phyloP scores from a whole-genome alignment of 805 yeast species.

The Suhomyces kilbournensis region DNA sequence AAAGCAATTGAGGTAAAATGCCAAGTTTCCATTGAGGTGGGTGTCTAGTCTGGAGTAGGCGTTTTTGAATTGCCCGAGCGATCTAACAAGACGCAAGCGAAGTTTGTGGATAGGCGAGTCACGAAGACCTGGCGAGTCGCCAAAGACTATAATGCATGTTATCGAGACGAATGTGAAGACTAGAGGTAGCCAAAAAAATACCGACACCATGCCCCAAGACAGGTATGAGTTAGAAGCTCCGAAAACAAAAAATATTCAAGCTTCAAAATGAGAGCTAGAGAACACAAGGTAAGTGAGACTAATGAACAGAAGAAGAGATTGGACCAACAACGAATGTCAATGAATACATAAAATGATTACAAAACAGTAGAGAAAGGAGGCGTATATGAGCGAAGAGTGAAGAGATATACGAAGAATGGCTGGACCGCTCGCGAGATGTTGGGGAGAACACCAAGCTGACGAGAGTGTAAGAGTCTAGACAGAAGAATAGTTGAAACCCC shows the following conservation, averaged over 20 bases:
- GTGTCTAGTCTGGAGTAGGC: constrained; percentile 17
- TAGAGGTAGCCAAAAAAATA: background rate
- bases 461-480: too few species aligned
- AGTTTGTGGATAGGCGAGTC: constrained; percentile 31
- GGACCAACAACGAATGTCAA: background rate
- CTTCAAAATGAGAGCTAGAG: too few species aligned
- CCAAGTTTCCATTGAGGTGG: constrained; percentile 19
- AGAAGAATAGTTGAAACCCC: too few species aligned
- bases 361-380: background rate
- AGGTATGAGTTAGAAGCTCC: background rate
- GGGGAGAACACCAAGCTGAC: too few species aligned
- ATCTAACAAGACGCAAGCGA: constrained; percentile 10
- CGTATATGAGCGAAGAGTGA: too few species aligned
- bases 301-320: background rate
- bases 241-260: background rate
- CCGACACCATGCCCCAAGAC: background rate
- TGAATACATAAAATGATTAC: background rate
- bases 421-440: too few species aligned
- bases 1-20: constrained; percentile 35
- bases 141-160: constrained; percentile 40
- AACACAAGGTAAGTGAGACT: too few species aligned
- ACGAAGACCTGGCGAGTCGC: constrained; percentile 45
- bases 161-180: constrained; percentile 4
- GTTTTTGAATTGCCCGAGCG: constrained; percentile 2
- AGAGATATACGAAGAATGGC: too few species aligned